Conservation (phyloP, 2,329 filamentous ascomycete genomes). For the Furcasterigmium furcatum region DNA sequence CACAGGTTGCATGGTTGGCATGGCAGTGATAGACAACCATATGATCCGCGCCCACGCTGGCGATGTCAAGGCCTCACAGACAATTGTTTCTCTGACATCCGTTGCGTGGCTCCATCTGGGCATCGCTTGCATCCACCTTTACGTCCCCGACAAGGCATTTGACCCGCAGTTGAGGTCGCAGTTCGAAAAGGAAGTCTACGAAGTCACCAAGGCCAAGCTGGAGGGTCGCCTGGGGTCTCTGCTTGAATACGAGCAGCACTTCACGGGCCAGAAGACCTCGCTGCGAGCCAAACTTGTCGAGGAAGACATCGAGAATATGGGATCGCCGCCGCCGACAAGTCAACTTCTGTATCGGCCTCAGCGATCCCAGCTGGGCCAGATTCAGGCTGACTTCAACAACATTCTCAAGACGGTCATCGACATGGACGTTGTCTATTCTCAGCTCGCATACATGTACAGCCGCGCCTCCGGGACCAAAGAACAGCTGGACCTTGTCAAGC, state of each 20-base stretch:
- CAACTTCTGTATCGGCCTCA: conserved; percentile 69
- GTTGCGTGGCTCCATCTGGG: conserved; percentile 76
- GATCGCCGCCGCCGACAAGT: conserved; percentile 61
- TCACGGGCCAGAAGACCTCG: conserved; percentile 67
- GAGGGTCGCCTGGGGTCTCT: conserved; percentile 57
- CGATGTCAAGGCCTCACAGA: neutral
- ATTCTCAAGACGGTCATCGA: conserved; percentile 63
- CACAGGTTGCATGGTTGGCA: neutral
- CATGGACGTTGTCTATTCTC: conserved; percentile 35
- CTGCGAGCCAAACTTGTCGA: conserved; percentile 62
- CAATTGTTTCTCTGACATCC: conserved; percentile 8
- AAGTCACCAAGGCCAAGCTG: conserved; percentile 54
- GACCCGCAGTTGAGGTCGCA: conserved; percentile 70
- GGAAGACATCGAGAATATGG: conserved; percentile 60
- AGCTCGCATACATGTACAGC: conserved; percentile 15
- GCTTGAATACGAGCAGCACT: conserved; percentile 59
- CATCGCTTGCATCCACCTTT: conserved; percentile 70
- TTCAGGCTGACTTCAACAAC: conserved; percentile 83
- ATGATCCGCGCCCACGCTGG: neutral
- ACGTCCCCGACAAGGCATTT: conserved; percentile 81
- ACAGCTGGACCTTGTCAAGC: conserved; percentile 47
- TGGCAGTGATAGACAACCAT: neutral
- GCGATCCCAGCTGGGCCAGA: conserved; percentile 60
- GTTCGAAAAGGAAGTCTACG: conserved; percentile 60
- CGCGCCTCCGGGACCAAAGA: conserved; percentile 28